Evolutionary conservation across 2,329 filamentous ascomycete genomes (phyloP), one percentile per base, ranked within the genome.

Genomic region (Diplodia intermedia): DNA sequence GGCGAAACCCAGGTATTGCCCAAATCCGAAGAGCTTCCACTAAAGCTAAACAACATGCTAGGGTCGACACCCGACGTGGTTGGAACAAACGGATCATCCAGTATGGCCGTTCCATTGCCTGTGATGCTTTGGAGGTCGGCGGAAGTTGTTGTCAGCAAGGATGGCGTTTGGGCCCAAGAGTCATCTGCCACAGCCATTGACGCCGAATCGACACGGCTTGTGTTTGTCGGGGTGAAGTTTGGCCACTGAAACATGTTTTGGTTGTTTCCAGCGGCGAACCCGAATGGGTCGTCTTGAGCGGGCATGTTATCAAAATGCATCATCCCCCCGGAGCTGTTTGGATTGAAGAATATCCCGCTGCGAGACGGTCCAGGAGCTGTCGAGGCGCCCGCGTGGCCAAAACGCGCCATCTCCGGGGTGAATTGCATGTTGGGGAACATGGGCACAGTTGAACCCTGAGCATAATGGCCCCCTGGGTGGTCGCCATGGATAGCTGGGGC

Each of bases 291-390:
- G 11, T 69, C 57, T 14, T 62, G 68, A 33, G 66, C 38, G 56
- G 67, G 31, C 31, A 26, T 26, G n/a, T 9, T 62, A 23, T 56
- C 52, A 20, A 65, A 31, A 14, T 49, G 26, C 52, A 56, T 43
- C 38, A 54, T 43, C 18, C 31, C 49, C n/a, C 33, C 36, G 3
- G 66, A 68, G 38, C 47, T 36, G 68, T 72, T 75, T 3, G 71
- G 66, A 38, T 79, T 76, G 77, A 77, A 80, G 63, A 79, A 79
- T 11, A 79, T 69, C 3, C 76, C 77, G 4, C 79, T 75, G 65
- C 88, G 86, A 38, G 86, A 83, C 70, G 86, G 84, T 60, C 84
- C 82, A 31, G 86, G 86, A n/a, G 86, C 86, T 11, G 85, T 83
- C 61, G 84, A 81, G 11, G 85, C 82, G 29, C 83, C 85, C n/a